These are phyloP conservation scores for Talaromyces nanjingensis DNA, from an alignment of 495 filamentous ascomycete genomes.

Conservation along the genomic window DNA sequence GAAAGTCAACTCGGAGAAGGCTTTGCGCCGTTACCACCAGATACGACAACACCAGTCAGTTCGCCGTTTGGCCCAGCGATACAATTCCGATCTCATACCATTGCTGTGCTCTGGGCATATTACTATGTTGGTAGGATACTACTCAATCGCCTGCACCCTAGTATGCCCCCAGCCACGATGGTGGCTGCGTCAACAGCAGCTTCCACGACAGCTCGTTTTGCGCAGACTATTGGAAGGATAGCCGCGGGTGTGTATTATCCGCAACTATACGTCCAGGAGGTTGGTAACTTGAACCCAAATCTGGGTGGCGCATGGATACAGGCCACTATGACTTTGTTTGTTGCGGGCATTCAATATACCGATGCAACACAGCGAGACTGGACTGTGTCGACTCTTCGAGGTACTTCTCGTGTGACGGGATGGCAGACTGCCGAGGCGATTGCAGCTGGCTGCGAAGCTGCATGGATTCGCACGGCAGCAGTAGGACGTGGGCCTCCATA, in stretches of 20 bases:
- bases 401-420: constrained; percentile 74
- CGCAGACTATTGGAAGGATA: constrained; percentile 73
- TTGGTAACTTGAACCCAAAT: constrained; percentile 62
- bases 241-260: constrained; percentile 64
- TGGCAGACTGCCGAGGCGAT: constrained; percentile 79
- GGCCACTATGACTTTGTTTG: constrained; percentile 72
- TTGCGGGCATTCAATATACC: constrained; percentile 76
- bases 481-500: constrained; percentile 73
- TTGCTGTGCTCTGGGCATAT: constrained; percentile 77
- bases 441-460: constrained; percentile 72
- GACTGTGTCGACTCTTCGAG: constrained; percentile 62
- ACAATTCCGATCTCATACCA: constrained; percentile 77
- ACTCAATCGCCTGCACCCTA: constrained; percentile 69
- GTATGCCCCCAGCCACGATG: constrained; percentile 90
- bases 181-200: constrained; percentile 70
- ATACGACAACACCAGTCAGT: constrained; percentile 52
- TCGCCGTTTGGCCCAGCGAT: constrained; percentile 80
- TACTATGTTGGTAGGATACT: constrained; percentile 79
- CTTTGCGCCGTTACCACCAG: constrained; percentile 71
- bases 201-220: constrained; percentile 56
- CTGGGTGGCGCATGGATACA: constrained; percentile 78
- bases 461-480: constrained; percentile 67
- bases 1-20: constrained; percentile 59
- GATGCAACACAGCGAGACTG: constrained; percentile 65
- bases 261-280: constrained; percentile 50